Percentiles rank a stretch among this genome's conserved stretches.
Conservation (phyloP, 2,329 filamentous ascomycete species). For the Chaetomium strumarium region DNA sequence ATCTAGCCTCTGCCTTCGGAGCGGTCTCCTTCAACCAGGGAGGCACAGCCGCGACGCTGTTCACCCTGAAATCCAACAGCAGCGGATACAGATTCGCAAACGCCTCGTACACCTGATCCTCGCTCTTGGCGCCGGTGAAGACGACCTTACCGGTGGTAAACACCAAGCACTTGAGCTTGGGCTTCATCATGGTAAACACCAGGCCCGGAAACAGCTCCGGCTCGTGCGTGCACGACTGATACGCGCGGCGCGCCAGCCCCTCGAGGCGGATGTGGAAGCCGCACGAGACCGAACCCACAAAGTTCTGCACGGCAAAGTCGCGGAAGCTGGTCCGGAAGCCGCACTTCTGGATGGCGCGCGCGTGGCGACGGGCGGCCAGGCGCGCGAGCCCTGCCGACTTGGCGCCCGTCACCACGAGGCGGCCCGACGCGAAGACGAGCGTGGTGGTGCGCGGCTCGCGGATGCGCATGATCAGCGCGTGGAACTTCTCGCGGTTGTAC, state of each 20-base stretch:
- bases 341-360: conserved; percentile 94
- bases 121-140: conserved; percentile 86
- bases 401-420: conserved; percentile 97
- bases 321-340: conserved; percentile 96
- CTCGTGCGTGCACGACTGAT: conserved; percentile 69
- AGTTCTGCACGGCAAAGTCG: conserved; percentile 98
- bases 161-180: conserved; percentile 88
- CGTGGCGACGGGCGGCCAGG: conserved; percentile 87
- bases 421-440: conserved; percentile 89
- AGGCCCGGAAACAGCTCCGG: conserved; percentile 94
- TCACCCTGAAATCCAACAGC: conserved; percentile 15
- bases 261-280: conserved; percentile 94
- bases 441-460: conserved; percentile 94
- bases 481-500: conserved; percentile 82
- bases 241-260: conserved; percentile 74
- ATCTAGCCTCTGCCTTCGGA: background rate
- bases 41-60: too few relatives aligned
- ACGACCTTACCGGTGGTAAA: conserved; percentile 96
- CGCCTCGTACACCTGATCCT: conserved; percentile 88
- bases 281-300: conserved; percentile 91
- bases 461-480: conserved; percentile 96
- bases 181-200: conserved; percentile 97
- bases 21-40: background rate
- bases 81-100: conserved; percentile 39
- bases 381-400: conserved; percentile 93